phyloP scores from a whole-genome alignment of 2,329 filamentous ascomycete species.

The Pseudocercospora fuligena region DNA sequence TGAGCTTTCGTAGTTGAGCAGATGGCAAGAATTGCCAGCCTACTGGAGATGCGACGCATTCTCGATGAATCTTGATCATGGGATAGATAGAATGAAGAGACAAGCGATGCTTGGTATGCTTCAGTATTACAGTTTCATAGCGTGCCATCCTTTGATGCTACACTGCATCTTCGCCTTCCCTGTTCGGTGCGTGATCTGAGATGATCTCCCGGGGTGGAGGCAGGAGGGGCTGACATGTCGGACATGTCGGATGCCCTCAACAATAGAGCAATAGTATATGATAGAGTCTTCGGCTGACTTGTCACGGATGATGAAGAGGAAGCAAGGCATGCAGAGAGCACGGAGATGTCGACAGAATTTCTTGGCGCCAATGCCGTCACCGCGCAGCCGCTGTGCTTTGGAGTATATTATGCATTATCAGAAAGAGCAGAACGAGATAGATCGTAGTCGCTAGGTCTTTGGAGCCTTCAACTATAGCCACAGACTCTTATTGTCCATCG shows the following conservation, averaged over 20 bases:
- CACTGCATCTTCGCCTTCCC: constrained; percentile 9
- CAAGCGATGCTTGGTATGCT: constrained; percentile 5
- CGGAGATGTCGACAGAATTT: neutral
- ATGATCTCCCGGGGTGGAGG: neutral
- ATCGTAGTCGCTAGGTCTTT: too few relatives aligned
- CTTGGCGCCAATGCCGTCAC: neutral
- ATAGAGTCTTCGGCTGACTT: neutral
- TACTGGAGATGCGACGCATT: neutral
- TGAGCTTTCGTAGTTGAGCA: neutral
- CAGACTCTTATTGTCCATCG: constrained; percentile 16
- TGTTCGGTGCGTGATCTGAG: neutral
- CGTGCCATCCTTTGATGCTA: neutral
- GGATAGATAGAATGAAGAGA: neutral
- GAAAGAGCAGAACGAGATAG: neutral
- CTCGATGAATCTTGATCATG: neutral
- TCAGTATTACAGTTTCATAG: constrained; percentile 2
- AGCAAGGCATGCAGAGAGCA: neutral
- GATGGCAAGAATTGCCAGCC: neutral
- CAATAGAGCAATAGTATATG: neutral
- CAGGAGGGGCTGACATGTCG: neutral
- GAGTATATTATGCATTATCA: too few relatives aligned
- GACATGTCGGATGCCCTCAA: neutral
- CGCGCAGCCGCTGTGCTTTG: neutral
- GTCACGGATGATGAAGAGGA: neutral
- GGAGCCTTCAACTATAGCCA: constrained; percentile 7